Evolutionary conservation across 2,329 filamentous ascomycete genomes (phyloP), one percentile per base, ranked within the genome.

Genomic region (Arthrobotrys megalospora): DNA sequence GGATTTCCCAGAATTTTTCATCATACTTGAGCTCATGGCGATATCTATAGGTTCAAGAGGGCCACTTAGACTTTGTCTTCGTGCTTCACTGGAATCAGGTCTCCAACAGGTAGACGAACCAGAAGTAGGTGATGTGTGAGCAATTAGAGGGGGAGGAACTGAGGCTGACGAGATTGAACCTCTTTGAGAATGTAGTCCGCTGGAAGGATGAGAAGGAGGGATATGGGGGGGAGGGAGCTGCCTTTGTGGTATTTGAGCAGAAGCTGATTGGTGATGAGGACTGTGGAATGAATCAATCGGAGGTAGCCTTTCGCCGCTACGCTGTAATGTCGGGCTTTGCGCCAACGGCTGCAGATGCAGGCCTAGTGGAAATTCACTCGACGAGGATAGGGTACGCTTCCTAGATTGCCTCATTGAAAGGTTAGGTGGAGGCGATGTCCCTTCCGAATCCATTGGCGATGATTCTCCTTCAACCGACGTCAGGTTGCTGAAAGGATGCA

Each of bases 331-430:
- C 28, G 80, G 80, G 64, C 80, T 80, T 32, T 81, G 81, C 21
- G 81, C 80, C 24, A 82, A 67, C 16, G 81, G 81, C 62, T 82
- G 81, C 52, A 82, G 80, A 70, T 82, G 81, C 52, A 82, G 70
- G 53, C 76, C 76, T 43, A 79, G 76, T 63, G 81, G 80, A 71
- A 82, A 82, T 69, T 82, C 81, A 68, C 81, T 81, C 32, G 81
- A 82, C 45, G 80, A 79, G 7, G 87, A 86, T 79, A 86, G 88
- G 0, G 87, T 86, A 19, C 88, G 84, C 81, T 89, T 89, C 69
- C 84, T 82, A 69, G 76, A 79, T 76, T 73, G 78, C 70, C 80
- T 81, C 52, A 76, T 73, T 45, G 62, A 53, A 62, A 79, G 55
- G 53, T 79, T 75, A 38, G 62, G 69, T 43, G 81, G 81, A 75